Conservation (phyloP, 371 early-diverging fungal species). For the Zychaea mexicana region DNA sequence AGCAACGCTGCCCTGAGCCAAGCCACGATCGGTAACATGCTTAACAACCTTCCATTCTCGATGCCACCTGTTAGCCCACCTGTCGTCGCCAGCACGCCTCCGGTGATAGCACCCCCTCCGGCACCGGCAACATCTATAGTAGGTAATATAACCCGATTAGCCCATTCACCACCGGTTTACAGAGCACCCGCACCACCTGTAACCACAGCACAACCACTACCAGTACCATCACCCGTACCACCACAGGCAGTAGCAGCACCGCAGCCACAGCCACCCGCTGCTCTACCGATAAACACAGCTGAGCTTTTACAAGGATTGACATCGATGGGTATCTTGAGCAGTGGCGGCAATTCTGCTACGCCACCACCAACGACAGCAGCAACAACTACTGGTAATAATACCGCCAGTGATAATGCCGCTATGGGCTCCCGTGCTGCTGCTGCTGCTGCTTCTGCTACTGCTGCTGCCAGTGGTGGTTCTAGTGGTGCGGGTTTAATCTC, state of each 20-base stretch:
- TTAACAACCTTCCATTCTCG: constrained; percentile 5
- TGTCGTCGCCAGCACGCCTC: not conserved
- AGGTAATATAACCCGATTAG: constrained; percentile 5
- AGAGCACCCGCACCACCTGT: constrained; percentile 1
- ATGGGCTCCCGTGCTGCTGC: not conserved
- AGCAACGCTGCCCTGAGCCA: not conserved
- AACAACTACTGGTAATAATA: not conserved
- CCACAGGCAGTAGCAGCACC: constrained; percentile 4
- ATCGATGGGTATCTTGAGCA: constrained; percentile 36
- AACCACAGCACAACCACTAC: not conserved
- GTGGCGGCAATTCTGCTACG: constrained; percentile 1
- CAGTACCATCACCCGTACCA: constrained; percentile 3
- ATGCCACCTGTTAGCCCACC: constrained; percentile 25
- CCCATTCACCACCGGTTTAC: constrained; percentile 1
- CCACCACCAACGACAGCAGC: constrained; percentile 11
- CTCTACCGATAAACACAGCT: constrained; percentile 23
- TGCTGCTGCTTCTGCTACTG: not conserved
- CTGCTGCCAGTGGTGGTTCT: not conserved
- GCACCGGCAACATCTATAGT: not conserved
- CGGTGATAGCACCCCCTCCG: not conserved
- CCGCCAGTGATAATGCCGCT: not conserved
- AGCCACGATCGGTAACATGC: not conserved
- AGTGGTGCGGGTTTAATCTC: not conserved
- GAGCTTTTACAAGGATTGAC: constrained; percentile 41
- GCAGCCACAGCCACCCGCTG: constrained; percentile 12